Percentiles rank a stretch among this genome's conserved stretches.
These are phyloP conservation scores for Pyronema omphalodes DNA, from an alignment of 495 filamentous ascomycete species.

Conservation along the genomic window DNA sequence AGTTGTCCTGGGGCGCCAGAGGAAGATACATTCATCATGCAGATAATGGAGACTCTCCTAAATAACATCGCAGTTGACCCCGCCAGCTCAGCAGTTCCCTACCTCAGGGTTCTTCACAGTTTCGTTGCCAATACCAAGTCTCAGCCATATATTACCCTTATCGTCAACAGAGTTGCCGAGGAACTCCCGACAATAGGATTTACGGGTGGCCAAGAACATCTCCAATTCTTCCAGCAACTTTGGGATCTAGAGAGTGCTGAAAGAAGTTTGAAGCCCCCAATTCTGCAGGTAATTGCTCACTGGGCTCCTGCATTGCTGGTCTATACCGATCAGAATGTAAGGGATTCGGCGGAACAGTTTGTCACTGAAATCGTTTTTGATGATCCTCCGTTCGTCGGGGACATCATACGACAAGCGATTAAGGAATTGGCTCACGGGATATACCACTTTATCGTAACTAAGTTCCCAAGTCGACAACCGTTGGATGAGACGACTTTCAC, in stretches of 20 bases:
- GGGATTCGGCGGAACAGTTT: conserved; percentile 35
- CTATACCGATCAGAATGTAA: conserved; percentile 39
- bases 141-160: conserved; percentile 25
- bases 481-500: conserved; percentile 22
- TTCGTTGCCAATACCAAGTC: conserved; percentile 32
- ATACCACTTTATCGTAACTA: conserved; percentile 19
- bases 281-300: conserved; percentile 37
- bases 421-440: conserved; percentile 14
- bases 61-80: conserved; percentile 38
- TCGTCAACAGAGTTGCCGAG: conserved; percentile 35
- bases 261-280: conserved; percentile 27
- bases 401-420: conserved; percentile 33
- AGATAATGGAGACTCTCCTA: conserved; percentile 32
- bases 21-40: conserved; percentile 19
- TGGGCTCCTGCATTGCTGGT: conserved; percentile 54
- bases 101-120: conserved; percentile 32
- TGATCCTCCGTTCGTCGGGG: conserved; percentile 31
- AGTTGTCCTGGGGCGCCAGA: neutral
- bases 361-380: conserved; percentile 39
- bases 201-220: conserved; percentile 39
- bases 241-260: conserved; percentile 28
- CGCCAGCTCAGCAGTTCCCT: conserved; percentile 36
- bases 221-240: conserved; percentile 38
- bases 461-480: conserved; percentile 17
- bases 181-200: conserved; percentile 39